Base-by-base conservation (phyloP, 2,329 filamentous ascomycete genomes). In the Ophiostoma sp. region DNA sequence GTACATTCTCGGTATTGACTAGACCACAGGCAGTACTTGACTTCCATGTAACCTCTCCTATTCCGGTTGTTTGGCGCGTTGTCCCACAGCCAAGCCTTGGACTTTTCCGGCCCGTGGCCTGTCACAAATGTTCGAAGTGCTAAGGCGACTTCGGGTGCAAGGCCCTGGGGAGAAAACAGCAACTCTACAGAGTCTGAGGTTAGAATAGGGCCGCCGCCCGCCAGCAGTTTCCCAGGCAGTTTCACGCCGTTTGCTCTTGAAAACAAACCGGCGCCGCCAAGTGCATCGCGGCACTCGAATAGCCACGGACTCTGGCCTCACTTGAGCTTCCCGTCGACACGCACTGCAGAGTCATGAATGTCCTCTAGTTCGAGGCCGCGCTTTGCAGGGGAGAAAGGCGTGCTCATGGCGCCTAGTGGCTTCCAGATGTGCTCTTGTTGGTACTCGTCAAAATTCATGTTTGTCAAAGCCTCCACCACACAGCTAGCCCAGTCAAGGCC, bases 11-110 rank as follows among this genome's bases (percentile, higher is more conserved):
- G 39, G 80, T 71, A 48, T 81, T 71, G 8, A 84, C 67, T 13
- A 81, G 70, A 0, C 81, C 83, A 4, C 7, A 84, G 73, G 0
- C 82, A 81, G 72, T 81, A 72, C 0, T 81, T 80, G 23, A 77
- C 72, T 70, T 79, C 80, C 15, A 74, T 75, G 1, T 75, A 70
- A 52, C 75, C 73, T 74, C 73, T 74, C 33, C 70, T 69, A 69
- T 81, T 81, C 71, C 79, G n/a, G n/a, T 27, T 57, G 23, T 31
- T 57, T 1, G 57, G 57, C 11, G 15, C 23, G 5, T 17, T 62
- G 11, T 62, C 27, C 57, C 57, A 62, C 13, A 33, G 57, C 57
- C 57, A 62, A 6, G 57, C 23, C 23, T 62, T 62, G 57, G 57
- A 33, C 23, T 31, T 62, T 20, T 62, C 11, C 7, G 27, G 57